Conservation (phyloP, 2,329 filamentous ascomycete species). For the Macrophomina pseudophaseolina region DNA sequence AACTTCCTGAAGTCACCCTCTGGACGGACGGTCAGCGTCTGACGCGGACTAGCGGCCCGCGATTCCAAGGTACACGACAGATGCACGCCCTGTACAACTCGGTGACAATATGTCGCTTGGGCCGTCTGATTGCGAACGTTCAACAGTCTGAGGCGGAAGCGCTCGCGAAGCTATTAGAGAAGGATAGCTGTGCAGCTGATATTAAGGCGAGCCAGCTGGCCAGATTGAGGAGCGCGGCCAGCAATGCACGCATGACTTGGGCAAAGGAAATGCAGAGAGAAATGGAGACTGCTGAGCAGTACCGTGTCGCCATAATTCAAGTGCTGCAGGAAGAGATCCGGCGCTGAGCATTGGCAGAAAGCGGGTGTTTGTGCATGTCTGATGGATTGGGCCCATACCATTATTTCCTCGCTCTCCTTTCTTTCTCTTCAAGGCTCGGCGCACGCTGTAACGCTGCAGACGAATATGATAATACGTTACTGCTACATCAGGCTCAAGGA, state of each 20-base stretch:
- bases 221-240: not conserved
- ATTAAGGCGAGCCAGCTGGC: not conserved
- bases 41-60: not conserved
- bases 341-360: not conserved
- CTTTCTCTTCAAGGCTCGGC: no score
- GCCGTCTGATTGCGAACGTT: not conserved
- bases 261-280: constrained; percentile 17
- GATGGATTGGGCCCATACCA: no score
- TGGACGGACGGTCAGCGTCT: not conserved
- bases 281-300: constrained; percentile 7
- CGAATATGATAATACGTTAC: no score
- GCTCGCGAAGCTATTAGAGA: not conserved
- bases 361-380: no score
- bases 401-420: no score
- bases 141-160: not conserved
- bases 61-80: not conserved
- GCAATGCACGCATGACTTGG: not conserved
- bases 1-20: not conserved
- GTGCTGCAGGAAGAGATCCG: constrained; percentile 11
- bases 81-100: constrained; percentile 11
- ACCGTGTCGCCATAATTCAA: constrained; percentile 7
- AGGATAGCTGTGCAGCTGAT: not conserved
- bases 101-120: not conserved
- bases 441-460: no score
- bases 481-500: no score